Conservation (phyloP, 1,284 basidiomycete genomes). For the Cutaneotrichosporon daszewskae region DNA sequence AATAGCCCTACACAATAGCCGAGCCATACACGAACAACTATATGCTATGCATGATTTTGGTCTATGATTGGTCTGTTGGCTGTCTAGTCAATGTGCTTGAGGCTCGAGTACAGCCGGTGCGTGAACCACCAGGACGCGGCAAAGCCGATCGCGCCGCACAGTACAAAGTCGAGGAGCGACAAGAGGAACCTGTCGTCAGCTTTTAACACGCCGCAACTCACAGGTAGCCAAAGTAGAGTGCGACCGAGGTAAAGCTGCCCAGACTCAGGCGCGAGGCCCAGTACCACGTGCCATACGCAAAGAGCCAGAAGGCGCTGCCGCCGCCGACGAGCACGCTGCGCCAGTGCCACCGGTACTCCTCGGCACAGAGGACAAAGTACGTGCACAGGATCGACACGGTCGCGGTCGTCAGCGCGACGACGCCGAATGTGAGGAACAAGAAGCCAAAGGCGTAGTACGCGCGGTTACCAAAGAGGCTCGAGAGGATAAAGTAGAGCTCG, state of each 20-base stretch:
- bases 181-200: slow-evolving; percentile 55
- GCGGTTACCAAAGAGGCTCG: slow-evolving; percentile 85
- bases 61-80: neutral
- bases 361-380: slow-evolving; percentile 89
- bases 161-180: slow-evolving; percentile 75
- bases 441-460: slow-evolving; percentile 97
- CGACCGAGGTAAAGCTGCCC: slow-evolving; percentile 73
- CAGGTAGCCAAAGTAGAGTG: slow-evolving; percentile 88
- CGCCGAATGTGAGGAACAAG: slow-evolving; percentile 76
- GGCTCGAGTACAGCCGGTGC: slow-evolving; percentile 67
- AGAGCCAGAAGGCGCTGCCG: slow-evolving; percentile 86
- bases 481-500: slow-evolving; percentile 90
- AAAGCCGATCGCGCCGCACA: slow-evolving; percentile 82
- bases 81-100: slow-evolving; percentile 49
- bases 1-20: neutral
- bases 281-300: slow-evolving; percentile 66
- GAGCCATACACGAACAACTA: no score
- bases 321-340: slow-evolving; percentile 90
- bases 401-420: slow-evolving; percentile 81
- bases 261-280: slow-evolving; percentile 81
- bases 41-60: slow-evolving; percentile 9
- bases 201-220: slow-evolving; percentile 34
- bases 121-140: slow-evolving; percentile 82
- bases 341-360: slow-evolving; percentile 99
- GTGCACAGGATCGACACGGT: slow-evolving; percentile 84